Base-by-base conservation (phyloP, 73 alveolate genomes). In the Uronychia binucleata region DNA sequence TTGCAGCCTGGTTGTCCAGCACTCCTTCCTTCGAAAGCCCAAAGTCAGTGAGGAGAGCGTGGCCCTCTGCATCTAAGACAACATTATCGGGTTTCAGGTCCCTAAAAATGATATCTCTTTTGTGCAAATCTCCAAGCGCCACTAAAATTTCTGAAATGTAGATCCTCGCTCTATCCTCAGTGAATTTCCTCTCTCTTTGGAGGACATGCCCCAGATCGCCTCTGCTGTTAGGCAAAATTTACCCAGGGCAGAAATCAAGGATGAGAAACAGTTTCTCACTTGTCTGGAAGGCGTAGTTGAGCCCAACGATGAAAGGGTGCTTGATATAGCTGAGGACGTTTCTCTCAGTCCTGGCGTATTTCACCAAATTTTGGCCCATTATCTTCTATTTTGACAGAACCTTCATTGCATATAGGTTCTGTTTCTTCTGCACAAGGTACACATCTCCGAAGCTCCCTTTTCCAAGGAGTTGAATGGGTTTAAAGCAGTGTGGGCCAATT, bases 61-160 rank as follows among this genome's bases (percentile, higher is more conserved):
- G 97, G 13, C 98, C 98, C 33, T 94, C 91, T 46, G 67, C 91
- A 86, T 94, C 97, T 8, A 94, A 33, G 30, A 94, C 97, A 0
- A 94, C 98, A 92, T 94, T 94, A 77, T 94, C 98, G 0, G 98
- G 98, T 74, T 94, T 94, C 67, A 94, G 86, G 77, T 94, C 98
- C 30, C 98, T 33, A 78, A 94, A 94, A 32, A 94, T 94, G 58
- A 94, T 94, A 84, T 94, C 96, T 86, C 96, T 92, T 83, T 92
- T 82, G 80, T 94, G 98, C 58, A 94, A 84, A 83, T 92, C 91
- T 83, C 91, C 97, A 29, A 94, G 86, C 0, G 98, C 98, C 76
- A 92, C 83, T 32, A 94, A 67, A 19, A 94, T 83, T 85, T 94
- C 97, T 58, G 92, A 78, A 28, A 94, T 60, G 77, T 92, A 92